Conservation (phyloP, 2,329 filamentous ascomycete genomes). For the Hymenoscyphus fraxineus region DNA sequence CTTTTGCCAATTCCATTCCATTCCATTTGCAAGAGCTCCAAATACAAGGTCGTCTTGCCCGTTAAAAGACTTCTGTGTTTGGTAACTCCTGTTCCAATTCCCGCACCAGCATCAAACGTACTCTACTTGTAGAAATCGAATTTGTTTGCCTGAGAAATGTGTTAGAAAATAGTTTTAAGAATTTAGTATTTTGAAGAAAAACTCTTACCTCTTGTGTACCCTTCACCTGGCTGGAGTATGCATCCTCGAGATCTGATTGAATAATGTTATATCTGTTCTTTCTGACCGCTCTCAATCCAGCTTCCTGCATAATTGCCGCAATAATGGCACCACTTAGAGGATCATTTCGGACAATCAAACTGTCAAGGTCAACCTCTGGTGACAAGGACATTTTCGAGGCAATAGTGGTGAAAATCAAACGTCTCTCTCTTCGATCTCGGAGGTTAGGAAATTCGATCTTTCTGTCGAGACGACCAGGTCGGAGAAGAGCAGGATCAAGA, state of each 20-base stretch:
- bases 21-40: background rate
- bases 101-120: background rate
- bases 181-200: conserved; percentile 23
- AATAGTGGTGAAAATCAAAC: conserved; percentile 97
- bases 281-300: conserved; percentile 84
- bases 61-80: background rate
- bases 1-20: background rate
- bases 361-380: conserved; percentile 94
- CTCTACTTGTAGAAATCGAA: conserved; percentile 88
- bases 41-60: background rate
- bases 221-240: conserved; percentile 96
- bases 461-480: conserved; percentile 89
- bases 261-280: conserved; percentile 99
- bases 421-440: conserved; percentile 87
- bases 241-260: conserved; percentile 92
- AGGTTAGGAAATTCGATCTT: conserved; percentile 99
- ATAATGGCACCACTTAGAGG: conserved; percentile 93
- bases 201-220: conserved; percentile 61
- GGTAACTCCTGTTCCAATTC: background rate
- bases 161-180: conserved; percentile 15
- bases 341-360: conserved; percentile 93
- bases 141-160: conserved; percentile 54
- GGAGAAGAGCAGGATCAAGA: conserved; percentile 87
- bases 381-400: conserved; percentile 95
- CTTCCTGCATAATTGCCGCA: conserved; percentile 98